Percentiles rank a stretch among this genome's conserved stretches.
These are phyloP conservation scores for Tetrahymena malaccensis DNA, from an alignment of 73 alveolate genomes.

Conservation along the genomic window DNA sequence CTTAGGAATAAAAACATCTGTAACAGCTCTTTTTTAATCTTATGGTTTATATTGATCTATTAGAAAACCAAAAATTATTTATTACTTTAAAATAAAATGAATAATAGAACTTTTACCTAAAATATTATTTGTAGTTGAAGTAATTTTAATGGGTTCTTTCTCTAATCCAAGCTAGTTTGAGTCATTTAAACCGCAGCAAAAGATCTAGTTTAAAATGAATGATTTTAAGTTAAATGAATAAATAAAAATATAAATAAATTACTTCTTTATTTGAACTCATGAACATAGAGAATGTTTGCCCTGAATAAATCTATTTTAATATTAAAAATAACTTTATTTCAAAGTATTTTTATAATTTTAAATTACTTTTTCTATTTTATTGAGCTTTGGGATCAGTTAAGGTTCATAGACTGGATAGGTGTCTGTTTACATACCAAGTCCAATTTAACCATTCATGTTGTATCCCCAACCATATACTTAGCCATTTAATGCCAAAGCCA, in stretches of 20 bases:
- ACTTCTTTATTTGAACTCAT: neutral
- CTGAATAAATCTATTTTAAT: neutral
- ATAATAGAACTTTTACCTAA: neutral
- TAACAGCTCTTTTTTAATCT: neutral
- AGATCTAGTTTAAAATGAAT: neutral
- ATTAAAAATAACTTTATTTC: too few relatives aligned
- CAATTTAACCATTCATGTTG: neutral
- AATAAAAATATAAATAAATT: neutral
- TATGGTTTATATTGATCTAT: neutral
- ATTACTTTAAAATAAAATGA: neutral
- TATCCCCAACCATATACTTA: neutral
- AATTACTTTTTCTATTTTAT: neutral
- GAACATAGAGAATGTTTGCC: neutral
- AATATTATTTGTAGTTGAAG: neutral
- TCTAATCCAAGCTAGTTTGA: neutral
- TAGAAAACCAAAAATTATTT: too few relatives aligned
- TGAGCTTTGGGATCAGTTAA: neutral
- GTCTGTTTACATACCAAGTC: neutral
- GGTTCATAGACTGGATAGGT: neutral
- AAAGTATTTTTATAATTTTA: too few relatives aligned
- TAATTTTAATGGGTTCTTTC: neutral
- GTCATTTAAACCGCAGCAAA: neutral
- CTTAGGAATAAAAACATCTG: neutral
- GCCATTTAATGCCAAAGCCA: neutral
- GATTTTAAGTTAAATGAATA: neutral